phyloP scores from a whole-genome alignment of 306 rosid species.

The Canavalia gladiata region DNA sequence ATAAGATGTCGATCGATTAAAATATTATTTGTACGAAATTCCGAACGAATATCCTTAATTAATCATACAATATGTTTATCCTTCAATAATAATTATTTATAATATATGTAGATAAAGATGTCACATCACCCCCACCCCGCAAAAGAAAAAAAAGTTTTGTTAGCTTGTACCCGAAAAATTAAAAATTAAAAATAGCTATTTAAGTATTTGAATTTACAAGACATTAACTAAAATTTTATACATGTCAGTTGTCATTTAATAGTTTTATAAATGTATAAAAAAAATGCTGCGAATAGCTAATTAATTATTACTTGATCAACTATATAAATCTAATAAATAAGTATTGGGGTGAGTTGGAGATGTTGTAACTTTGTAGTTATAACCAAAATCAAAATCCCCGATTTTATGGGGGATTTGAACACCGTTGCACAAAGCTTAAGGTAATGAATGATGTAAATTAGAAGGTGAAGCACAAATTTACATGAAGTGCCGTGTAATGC shows the following conservation, averaged over 20 bases:
- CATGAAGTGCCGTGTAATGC: neutral
- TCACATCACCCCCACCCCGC: no score
- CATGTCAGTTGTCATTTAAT: neutral
- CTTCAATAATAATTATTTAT: no score
- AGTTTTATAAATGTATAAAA: no score
- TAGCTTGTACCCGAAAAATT: neutral
- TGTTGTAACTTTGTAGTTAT: neutral
- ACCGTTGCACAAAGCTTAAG: conserved; percentile 26
- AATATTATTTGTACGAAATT: no score
- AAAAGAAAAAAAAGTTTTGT: no score
- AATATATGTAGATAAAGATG: no score
- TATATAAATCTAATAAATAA: no score
- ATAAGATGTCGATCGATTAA: no score
- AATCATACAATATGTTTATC: no score
- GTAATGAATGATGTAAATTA: conserved; percentile 6
- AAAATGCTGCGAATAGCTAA: neutral
- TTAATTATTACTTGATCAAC: neutral
- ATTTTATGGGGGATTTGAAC: neutral
- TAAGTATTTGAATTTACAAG: neutral
- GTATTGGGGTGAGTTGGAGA: neutral
- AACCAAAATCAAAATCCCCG: neutral
- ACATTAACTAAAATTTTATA: neutral
- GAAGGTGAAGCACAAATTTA: neutral
- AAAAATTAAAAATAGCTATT: neutral
- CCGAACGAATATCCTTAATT: no score